Base-by-base conservation (phyloP, 192 early-diverging fungal species). In the Backusella westeae region DNA sequence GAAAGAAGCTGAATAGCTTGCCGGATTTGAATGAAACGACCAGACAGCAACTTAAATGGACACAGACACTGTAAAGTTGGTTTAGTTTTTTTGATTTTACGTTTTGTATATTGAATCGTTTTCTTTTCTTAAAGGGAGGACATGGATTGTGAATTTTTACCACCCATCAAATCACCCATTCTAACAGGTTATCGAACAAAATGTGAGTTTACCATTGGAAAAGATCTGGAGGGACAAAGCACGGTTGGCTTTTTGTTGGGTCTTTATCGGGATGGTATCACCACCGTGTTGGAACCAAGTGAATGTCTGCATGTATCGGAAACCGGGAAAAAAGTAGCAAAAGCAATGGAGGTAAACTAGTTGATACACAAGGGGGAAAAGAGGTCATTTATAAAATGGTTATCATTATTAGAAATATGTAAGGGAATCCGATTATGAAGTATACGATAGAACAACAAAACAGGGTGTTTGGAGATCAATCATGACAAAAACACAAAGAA, bases 131-230 rank as follows among this genome's bases (percentile, higher is more conserved):
- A 14, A 42, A 78, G 71, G 15, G 34, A 72, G 29, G 69, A 46
- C 19, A 49, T 52, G 34, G 75, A 75, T 15, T 80, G 65, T 32
- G 68, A 73, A 15, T 46, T 82, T 19, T 38, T 69, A 8, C 74
- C 81, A 19, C 78, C 79, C 12, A 82, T 90, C 36, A 56, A 77
- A 3, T 94, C 93, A 4, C 94, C 94, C n/a, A 72, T 83, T n/a
- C 23, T 80, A 21, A 74, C 84, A 49, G 86, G 85, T 2, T 95
- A 94, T 79, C 80, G 93, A 53, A 95, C 78, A 76, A 95, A 95
- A 79, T 93, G 90, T 76, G 93, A 95, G 77, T 95, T 94, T 76
- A 83, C 90, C 0, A 85, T 93, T 78, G 94, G 94, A 26, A 75
- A 71, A 70, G 84, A 93, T 78, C 34, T 84, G 10, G 81, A 88